Percentiles rank a stretch among this genome's conserved stretches.
Evolutionary conservation across 1,139 yeast genomes (phyloP).

Genomic region (Magnusiomyces ingens): DNA sequence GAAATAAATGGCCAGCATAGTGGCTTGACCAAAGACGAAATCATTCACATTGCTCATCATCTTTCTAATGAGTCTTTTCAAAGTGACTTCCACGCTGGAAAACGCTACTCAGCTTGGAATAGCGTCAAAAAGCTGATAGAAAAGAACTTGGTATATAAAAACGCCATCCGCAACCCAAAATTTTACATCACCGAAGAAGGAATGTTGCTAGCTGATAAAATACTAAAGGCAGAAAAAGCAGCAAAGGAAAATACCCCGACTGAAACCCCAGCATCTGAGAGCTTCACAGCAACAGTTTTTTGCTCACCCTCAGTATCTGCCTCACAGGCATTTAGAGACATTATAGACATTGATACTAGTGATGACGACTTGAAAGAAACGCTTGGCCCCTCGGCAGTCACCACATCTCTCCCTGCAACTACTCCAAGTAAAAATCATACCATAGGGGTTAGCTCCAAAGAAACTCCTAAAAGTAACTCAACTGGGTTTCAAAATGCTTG

Average conservation of each 20-base stretch:
- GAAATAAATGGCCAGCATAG: background rate
- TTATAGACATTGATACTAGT: background rate
- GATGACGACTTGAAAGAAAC: background rate
- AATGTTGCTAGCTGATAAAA: constrained; percentile 49
- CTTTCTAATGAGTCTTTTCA: constrained; percentile 63
- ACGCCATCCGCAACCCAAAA: constrained; percentile 48
- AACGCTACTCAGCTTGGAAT: constrained; percentile 73
- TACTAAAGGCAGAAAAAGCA: constrained; percentile 42
- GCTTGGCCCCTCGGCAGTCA: no score
- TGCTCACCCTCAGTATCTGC: background rate
- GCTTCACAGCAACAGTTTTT: no score
- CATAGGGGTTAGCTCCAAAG: background rate
- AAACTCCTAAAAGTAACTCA: background rate
- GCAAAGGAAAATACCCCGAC: background rate
- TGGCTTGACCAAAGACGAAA: constrained; percentile 51
- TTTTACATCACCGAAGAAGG: constrained; percentile 76
- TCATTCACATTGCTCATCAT: constrained; percentile 50
- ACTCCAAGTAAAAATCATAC: background rate
- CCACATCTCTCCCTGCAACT: background rate
- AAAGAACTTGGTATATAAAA: constrained; percentile 52
- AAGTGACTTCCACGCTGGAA: constrained; percentile 49
- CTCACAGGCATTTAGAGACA: background rate
- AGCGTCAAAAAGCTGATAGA: constrained; percentile 57
- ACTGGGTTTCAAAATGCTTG: no score
- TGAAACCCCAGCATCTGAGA: background rate